Base-by-base conservation (phyloP, 129 eudicot genomes). In the Kitagawia praeruptora region DNA sequence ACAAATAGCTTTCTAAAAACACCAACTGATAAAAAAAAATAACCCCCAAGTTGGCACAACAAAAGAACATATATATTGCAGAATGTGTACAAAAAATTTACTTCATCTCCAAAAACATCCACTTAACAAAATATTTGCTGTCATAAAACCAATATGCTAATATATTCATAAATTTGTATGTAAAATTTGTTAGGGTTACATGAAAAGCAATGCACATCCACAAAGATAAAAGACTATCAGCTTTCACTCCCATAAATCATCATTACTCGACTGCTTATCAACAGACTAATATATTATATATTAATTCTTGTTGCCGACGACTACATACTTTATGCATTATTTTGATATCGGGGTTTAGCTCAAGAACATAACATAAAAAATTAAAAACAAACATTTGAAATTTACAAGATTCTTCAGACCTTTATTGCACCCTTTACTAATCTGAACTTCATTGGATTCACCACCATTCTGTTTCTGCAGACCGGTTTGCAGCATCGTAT, bases 401-500 rank as follows among this genome's bases (percentile, higher is more conserved):
- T 70, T 41, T 6, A 38, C 25, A 11, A 21, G 25, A 41, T 45
- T 40, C 39, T 42, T 40, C 27, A 10, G 15, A 73, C 77, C 77
- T 73, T 37, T 23, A 21, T 72, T 42, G 48, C 38, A 44, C 53
- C 46, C 58, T 74, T 45, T 58, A 74, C 6, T 25, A 10, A 3
- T 75, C 77, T 5, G 39, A 19, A 48, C 75, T 21, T 77, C 53
- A 74, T 70, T 66, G 72, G 13, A 46, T 40, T 45, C 85, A n/a
- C 80, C 47, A 34, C 54, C 70, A 77, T 51, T 86, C 74, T 78
- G 75, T 70, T 82, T 75, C 54, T 67, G 45, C 72, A 15, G 27
- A 80, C 9, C 25, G 8, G 66, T 77, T 53, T 37, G 28, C 69
- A 73, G 82, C 53, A 70, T 39, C 13, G 64, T 78, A 71, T 79